phyloP scores from a whole-genome alignment of 768 basidiomycete genomes.

The Leccinum obscurum region DNA sequence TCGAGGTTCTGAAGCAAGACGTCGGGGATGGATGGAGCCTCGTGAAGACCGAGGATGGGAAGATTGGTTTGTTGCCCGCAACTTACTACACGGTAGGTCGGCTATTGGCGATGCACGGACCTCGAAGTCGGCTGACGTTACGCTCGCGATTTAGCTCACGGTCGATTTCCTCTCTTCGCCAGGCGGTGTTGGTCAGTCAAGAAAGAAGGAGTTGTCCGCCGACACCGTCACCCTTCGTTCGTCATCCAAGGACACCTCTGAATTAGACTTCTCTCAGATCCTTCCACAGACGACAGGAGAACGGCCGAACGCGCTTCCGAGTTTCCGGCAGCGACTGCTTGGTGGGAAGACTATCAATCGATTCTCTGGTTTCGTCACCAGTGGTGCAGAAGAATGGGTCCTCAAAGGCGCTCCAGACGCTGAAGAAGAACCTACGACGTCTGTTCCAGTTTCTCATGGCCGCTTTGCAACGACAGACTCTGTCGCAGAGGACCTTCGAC shows the following conservation, averaged over 20 bases:
- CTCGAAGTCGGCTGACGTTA: neutral
- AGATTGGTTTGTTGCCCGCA: slow-evolving; percentile 67
- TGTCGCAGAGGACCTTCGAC: slow-evolving; percentile 42
- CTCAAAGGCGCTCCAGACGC: slow-evolving; percentile 55
- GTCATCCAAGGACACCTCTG: slow-evolving; percentile 29
- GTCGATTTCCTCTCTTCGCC: slow-evolving; percentile 58
- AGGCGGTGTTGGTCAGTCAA: slow-evolving; percentile 24
- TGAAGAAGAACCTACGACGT: slow-evolving; percentile 31
- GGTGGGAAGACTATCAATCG: slow-evolving; percentile 79
- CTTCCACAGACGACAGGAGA: slow-evolving; percentile 72
- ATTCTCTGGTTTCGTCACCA: slow-evolving; percentile 86
- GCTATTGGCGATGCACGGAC: neutral
- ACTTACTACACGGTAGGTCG: slow-evolving; percentile 69
- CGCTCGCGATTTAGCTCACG: slow-evolving; percentile 52
- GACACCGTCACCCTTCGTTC: slow-evolving; percentile 51
- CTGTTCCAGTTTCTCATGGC: slow-evolving; percentile 22
- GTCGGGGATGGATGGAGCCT: slow-evolving; percentile 82
- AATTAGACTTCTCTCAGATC: slow-evolving; percentile 41
- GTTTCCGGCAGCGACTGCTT: slow-evolving; percentile 68
- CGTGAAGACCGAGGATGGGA: slow-evolving; percentile 54
- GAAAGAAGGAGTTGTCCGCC: slow-evolving; percentile 38
- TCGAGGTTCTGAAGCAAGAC: slow-evolving; percentile 72
- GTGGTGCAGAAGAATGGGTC: slow-evolving; percentile 81
- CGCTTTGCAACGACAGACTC: slow-evolving; percentile 35
- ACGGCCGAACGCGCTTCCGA: slow-evolving; percentile 58